A percentile compares a stretch with the other conserved stretches of the same genome.
phyloP scores from a whole-genome alignment of 2,329 filamentous ascomycete species.

The Aspergillus sp. region DNA sequence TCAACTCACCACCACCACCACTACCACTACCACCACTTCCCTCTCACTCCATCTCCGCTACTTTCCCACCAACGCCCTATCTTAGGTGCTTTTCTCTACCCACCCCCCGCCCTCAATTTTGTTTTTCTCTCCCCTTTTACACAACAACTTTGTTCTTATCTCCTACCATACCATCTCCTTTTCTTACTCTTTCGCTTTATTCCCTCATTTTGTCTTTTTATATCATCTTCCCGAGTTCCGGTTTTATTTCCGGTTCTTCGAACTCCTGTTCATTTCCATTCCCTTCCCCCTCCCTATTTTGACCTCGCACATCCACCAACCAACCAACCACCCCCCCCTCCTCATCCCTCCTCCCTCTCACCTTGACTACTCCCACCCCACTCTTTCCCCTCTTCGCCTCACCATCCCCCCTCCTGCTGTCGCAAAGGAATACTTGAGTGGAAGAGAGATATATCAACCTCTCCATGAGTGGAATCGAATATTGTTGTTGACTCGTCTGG shows the following conservation, averaged over 20 bases:
- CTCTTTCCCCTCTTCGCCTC: neutral
- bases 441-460: neutral
- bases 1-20: neutral
- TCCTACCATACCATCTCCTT: neutral
- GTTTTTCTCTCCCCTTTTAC: neutral
- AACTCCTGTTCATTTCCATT: neutral
- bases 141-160: neutral
- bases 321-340: neutral
- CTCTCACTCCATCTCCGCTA: neutral
- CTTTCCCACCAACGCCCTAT: constrained; percentile 3
- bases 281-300: constrained; percentile 3
- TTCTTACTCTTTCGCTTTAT: neutral
- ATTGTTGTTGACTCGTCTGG: constrained; percentile 29
- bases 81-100: constrained; percentile 1
- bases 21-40: neutral
- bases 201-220: constrained; percentile 1
- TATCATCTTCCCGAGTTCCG: neutral
- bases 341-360: neutral
- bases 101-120: neutral
- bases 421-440: neutral
- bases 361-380: neutral
- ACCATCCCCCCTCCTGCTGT: neutral
- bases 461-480: constrained; percentile 12
- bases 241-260: constrained; percentile 5
- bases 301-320: constrained; percentile 1